Evolutionary conservation across 1,284 basidiomycete species (phyloP).

Genomic region (Entoloma clypeatum): DNA sequence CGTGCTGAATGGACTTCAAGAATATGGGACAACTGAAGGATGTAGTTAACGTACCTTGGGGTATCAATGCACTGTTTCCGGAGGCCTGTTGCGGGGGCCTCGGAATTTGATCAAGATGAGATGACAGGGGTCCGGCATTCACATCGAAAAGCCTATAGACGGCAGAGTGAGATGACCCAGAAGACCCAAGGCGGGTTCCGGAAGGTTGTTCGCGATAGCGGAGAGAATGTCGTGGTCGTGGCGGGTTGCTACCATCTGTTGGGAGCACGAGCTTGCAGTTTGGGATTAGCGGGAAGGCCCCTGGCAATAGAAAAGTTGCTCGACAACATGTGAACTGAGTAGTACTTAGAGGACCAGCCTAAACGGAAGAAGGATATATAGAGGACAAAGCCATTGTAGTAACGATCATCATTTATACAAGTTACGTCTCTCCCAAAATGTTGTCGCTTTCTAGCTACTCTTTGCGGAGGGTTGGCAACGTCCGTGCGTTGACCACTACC

Average conservation of each 20-base stretch:
- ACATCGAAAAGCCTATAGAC: too few species aligned
- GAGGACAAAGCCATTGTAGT: too few species aligned
- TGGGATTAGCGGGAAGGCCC: conserved; percentile 27
- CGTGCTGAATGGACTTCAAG: too few species aligned
- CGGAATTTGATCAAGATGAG: too few species aligned
- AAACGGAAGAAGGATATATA: conserved; percentile 8
- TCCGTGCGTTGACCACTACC: conserved; percentile 12
- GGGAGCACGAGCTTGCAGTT: conserved; percentile 21
- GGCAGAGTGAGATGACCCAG: too few species aligned
- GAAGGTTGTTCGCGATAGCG: not conserved
- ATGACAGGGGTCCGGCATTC: too few species aligned
- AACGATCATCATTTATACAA: conserved; percentile 5
- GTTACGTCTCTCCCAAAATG: conserved; percentile 12
- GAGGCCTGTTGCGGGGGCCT: too few species aligned
- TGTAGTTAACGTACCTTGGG: too few species aligned
- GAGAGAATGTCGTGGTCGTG: conserved; percentile 1
- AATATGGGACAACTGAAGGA: too few species aligned
- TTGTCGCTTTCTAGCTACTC: conserved; percentile 6
- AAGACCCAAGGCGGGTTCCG: too few species aligned
- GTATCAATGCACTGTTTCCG: too few species aligned
- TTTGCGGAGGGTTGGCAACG: not conserved
- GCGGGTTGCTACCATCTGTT: conserved; percentile 13
- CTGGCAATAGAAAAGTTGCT: conserved; percentile 10
- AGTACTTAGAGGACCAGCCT: conserved; percentile 7
- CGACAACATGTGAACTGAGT: conserved; percentile 13